Evolutionary conservation across 2,329 filamentous ascomycete genomes (phyloP), one percentile per base, ranked within the genome.

Genomic region (Endoconidiophora laricicola): DNA sequence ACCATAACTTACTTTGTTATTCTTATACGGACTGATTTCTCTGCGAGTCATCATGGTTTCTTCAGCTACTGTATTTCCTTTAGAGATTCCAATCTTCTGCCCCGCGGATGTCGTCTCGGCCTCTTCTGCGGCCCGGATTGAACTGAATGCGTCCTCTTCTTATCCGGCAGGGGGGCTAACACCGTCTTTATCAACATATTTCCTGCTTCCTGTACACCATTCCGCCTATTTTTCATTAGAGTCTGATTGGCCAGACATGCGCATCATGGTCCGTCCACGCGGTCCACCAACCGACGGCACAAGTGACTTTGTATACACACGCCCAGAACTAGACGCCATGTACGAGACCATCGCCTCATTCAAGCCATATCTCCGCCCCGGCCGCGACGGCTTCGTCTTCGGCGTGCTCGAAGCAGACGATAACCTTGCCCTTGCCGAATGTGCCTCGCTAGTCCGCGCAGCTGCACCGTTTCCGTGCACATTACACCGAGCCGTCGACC

Each of bases 401-500:
- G 29, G 29, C 29, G 29, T 33, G 29, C 29, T 33, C 9, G 18
- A 18, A 10, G 12, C 33, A 46, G 10, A 3, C 22, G 29, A 39
- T 12, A 39, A 18, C 41, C 22, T 26, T 38, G 23, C 16, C 36
- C n/a, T 24, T 43, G 20, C n/a, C 39, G n/a, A 42, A 33, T 33
- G 29, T 12, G 29, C 29, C 29, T 33, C 56, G 47, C 66, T 78
- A 3, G 61, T 74, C 1, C 39, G 56, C 2, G 58, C 63, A 12
- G 69, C 72, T 0, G 57, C 54, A 5, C 70, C 69, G 2, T 65
- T 66, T 29, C 59, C 59, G 14, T 70, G 69, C 54, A 66, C 74
- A n/a, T 72, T 78, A 54, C 73, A 76, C 59, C 68, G 74, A 14
- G 74, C 74, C 2, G 74, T 75, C 52, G 74, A 78, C 56, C 62